Evolutionary conservation across 495 filamentous ascomycete species (phyloP).

Genomic region (Talaromyces trachyspermus): DNA sequence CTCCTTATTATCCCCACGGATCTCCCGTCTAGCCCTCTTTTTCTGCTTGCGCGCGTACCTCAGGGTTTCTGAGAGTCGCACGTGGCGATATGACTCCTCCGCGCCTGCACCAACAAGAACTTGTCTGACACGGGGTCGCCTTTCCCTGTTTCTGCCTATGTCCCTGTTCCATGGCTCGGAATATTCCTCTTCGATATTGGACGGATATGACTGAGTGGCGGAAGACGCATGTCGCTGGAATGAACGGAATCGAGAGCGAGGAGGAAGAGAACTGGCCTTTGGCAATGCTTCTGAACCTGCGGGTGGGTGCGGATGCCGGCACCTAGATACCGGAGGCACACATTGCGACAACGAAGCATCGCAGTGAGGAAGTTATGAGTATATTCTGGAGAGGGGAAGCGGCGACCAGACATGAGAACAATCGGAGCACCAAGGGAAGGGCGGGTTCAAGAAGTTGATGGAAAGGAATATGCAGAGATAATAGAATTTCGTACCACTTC

Average conservation of each 20-base stretch:
- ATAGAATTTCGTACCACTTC: not conserved
- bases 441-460: not conserved
- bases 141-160: not conserved
- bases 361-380: not conserved
- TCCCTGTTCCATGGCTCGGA: no score
- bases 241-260: no score
- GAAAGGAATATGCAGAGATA: not conserved
- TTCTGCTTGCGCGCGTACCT: not conserved
- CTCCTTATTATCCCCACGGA: not conserved
- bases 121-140: not conserved
- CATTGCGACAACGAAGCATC: constrained; percentile 3
- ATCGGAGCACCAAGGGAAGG: not conserved
- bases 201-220: no score
- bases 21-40: not conserved
- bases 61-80: not conserved
- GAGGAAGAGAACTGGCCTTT: not conserved
- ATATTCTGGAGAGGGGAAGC: not conserved
- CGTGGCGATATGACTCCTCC: not conserved
- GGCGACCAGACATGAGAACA: not conserved
- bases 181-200: no score
- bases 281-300: not conserved
- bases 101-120: not conserved
- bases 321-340: not conserved
- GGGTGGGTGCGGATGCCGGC: not conserved
- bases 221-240: no score